Evolutionary conservation across 768 basidiomycete genomes (phyloP).

Genomic region (Lentinus tigrinus): DNA sequence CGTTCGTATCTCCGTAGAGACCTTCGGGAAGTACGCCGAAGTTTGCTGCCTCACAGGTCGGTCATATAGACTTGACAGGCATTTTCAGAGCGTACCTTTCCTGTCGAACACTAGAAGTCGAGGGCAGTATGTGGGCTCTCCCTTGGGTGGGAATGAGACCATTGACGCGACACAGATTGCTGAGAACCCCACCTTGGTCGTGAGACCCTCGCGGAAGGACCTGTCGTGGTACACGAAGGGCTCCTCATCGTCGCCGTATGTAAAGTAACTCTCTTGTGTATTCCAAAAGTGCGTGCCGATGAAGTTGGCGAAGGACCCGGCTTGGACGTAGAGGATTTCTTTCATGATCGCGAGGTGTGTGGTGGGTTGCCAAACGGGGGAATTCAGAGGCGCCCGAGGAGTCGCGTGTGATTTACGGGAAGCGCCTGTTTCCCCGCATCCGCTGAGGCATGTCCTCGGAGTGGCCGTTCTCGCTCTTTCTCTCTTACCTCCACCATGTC

Average conservation of each 20-base stretch:
- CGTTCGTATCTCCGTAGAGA: conserved; percentile 34
- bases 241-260: conserved; percentile 44
- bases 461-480: neutral
- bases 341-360: conserved; percentile 45
- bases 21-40: conserved; percentile 58
- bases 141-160: conserved; percentile 26
- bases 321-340: conserved; percentile 79
- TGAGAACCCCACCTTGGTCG: conserved; percentile 41
- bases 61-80: neutral
- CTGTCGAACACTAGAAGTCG: conserved; percentile 66
- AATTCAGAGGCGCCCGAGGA: no score
- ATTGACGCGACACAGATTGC: neutral
- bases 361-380: neutral
- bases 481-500: conserved; percentile 13
- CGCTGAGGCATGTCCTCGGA: neutral
- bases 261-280: conserved; percentile 69
- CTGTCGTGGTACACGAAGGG: conserved; percentile 49
- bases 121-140: conserved; percentile 55
- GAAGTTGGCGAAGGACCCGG: conserved; percentile 65
- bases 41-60: conserved; percentile 43
- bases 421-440: conserved; percentile 12
- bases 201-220: conserved; percentile 66
- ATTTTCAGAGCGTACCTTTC: conserved; percentile 49
- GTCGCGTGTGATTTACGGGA: conserved; percentile 6
- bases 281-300: conserved; percentile 82